phyloP scores from a whole-genome alignment of 106 monocot species.

The Apostasia ramifera region DNA sequence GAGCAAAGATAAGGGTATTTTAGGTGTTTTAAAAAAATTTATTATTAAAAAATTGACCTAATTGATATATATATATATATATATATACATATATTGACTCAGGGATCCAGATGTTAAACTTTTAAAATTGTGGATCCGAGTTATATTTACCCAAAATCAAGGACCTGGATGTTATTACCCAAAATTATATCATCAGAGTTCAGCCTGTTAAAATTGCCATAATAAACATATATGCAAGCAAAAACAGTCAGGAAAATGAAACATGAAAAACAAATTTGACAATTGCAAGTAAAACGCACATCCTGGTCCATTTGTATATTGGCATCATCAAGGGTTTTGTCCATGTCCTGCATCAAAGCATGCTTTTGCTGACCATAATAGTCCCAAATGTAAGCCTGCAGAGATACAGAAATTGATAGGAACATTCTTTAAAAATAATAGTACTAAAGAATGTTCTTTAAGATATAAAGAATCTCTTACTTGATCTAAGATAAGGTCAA shows the following conservation, averaged over 20 bases:
- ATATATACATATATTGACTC: too few relatives aligned
- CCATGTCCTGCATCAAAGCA: slow-evolving; percentile 94
- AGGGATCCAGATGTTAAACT: too few relatives aligned
- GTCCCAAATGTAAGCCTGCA: slow-evolving; percentile 93
- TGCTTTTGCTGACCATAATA: slow-evolving; percentile 88
- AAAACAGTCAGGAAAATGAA: neutral
- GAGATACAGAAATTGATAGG: slow-evolving; percentile 8
- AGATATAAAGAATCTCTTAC: slow-evolving; percentile 38
- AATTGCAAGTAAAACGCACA: slow-evolving; percentile 22
- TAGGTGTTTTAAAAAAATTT: too few relatives aligned
- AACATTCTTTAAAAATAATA: neutral
- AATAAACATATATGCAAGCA: too few relatives aligned
- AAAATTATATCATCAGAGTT: too few relatives aligned
- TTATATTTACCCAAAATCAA: too few relatives aligned
- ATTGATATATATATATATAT: too few relatives aligned
- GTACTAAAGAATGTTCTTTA: neutral
- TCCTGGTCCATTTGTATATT: slow-evolving; percentile 99
- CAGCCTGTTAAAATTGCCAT: too few relatives aligned
- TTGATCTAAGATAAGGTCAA: slow-evolving; percentile 74
- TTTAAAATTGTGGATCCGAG: too few relatives aligned
- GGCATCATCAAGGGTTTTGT: slow-evolving; percentile 91
- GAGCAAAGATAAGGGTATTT: too few relatives aligned
- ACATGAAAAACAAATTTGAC: neutral
- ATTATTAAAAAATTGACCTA: too few relatives aligned
- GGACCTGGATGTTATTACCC: too few relatives aligned